Conservation (phyloP, 495 filamentous ascomycete species). For the Lophiostoma macrostomum region DNA sequence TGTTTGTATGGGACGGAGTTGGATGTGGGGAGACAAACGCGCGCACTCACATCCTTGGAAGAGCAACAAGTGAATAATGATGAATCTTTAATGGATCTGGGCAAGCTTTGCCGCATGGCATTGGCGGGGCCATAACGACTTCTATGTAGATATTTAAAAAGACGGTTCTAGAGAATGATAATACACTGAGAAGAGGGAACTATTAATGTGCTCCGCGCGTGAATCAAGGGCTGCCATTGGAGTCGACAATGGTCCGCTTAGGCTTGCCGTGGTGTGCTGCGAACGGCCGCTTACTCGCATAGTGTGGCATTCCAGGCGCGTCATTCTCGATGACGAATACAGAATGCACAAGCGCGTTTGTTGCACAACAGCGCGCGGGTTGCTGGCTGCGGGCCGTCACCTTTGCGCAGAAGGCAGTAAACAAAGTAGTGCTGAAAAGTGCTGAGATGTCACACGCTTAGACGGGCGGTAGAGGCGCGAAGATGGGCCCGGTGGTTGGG, state of each 20-base stretch:
- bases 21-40: background rate
- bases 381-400: too few relatives aligned
- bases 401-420: too few relatives aligned
- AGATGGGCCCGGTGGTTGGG: too few relatives aligned
- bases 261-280: slow-evolving; percentile 11
- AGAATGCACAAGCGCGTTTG: slow-evolving; percentile 3
- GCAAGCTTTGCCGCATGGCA: background rate
- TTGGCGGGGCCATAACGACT: too few relatives aligned
- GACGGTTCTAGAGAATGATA: too few relatives aligned
- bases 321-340: slow-evolving; percentile 2
- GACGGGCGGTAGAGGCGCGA: too few relatives aligned
- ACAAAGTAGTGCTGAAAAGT: too few relatives aligned
- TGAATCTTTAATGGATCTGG: slow-evolving; percentile 12
- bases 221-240: background rate
- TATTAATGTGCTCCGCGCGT: too few relatives aligned
- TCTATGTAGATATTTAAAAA: slow-evolving; percentile 18
- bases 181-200: too few relatives aligned
- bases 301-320: slow-evolving; percentile 8
- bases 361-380: too few relatives aligned
- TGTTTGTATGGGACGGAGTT: background rate
- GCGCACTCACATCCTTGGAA: too few relatives aligned
- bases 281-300: slow-evolving; percentile 22
- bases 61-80: slow-evolving; percentile 14
- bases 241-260: slow-evolving; percentile 3
- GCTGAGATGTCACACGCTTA: too few relatives aligned